Percentiles rank a stretch among this genome's conserved stretches.
Evolutionary conservation across 768 basidiomycete species (phyloP).

Genomic region (Russula emetica): DNA sequence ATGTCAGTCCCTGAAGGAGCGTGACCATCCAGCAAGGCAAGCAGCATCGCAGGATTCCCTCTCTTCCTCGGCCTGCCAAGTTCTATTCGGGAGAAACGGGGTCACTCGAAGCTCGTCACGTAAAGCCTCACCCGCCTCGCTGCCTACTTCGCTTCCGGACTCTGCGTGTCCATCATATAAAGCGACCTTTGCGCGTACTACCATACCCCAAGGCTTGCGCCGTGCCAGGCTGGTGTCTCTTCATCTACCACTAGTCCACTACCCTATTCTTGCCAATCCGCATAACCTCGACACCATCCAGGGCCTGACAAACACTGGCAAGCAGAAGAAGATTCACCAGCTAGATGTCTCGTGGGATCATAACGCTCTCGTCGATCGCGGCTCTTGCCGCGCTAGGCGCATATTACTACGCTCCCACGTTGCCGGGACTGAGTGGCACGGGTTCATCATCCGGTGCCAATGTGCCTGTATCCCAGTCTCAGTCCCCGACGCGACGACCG

Average conservation of each 20-base stretch:
- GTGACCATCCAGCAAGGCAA: not conserved
- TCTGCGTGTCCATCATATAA: slow-evolving; percentile 1
- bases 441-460: no score
- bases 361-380: slow-evolving; percentile 4
- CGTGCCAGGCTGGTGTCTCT: not conserved
- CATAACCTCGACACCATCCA: no score
- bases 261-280: not conserved
- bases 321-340: not conserved
- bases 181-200: not conserved
- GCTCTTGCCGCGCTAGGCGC: slow-evolving; percentile 9
- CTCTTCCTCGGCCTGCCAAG: not conserved
- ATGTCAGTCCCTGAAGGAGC: no score
- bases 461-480: no score
- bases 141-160: slow-evolving; percentile 14
- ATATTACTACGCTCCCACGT: slow-evolving; percentile 1
- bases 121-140: not conserved
- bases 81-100: not conserved
- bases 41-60: not conserved
- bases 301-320: no score
- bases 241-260: not conserved
- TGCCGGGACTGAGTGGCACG: not conserved
- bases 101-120: not conserved
- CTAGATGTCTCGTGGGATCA: slow-evolving; percentile 6
- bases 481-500: not conserved
- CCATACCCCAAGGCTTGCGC: not conserved